Evolutionary conservation across 2,329 filamentous ascomycete species (phyloP), one percentile per base, ranked within the genome.

Genomic region (Aspergillus hortae): DNA sequence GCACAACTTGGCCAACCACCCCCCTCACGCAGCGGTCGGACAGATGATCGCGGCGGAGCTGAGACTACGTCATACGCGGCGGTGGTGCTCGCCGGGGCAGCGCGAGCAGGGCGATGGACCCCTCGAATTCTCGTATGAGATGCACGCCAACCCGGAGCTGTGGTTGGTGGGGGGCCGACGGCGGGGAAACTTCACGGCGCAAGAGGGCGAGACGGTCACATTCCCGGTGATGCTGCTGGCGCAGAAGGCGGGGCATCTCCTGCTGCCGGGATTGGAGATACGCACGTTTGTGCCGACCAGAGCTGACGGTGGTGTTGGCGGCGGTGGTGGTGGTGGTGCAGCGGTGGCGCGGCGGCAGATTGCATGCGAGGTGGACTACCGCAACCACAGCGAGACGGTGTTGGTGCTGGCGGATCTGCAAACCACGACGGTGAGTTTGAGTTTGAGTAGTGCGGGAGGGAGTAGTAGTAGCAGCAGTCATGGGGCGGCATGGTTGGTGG

Each of bases 111-210:
- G 67, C 3, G 62, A 66, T 12, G 75, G 76, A 0, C 78, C 83
- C 19, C 76, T 91, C 1, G 85, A 91, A 56, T 95, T 95, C 64
- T 84, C 86, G 58, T 95, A 94, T 69, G 92, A 96, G 60, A 78
- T 97, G 19, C 83, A 84, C 12, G 86, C 87, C 1, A 83, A 85
- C 14, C 74, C 81, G 2, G 90, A 92, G 36, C 80, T 83, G 0
- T 97, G 92, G 92, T 81, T 96, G 1, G 76, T 97, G 3, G 92
- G 90, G 19, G 92, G 92, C 0, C 84, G 87, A 41, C 81, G 89
- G 45, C 88, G 89, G 57, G 89, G 87, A 0, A 88, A 90, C 64
- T 95, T 96, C 63, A 80, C 63, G 5, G 68, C 69, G 6, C 56
- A 63, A 46, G 74, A 82, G 56, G 74, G 73, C 42, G 76, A 82